Percentiles rank a stretch among this genome's conserved stretches.
phyloP scores from a whole-genome alignment of 352 stramenopile species.

The Phytophthora lateralis region DNA sequence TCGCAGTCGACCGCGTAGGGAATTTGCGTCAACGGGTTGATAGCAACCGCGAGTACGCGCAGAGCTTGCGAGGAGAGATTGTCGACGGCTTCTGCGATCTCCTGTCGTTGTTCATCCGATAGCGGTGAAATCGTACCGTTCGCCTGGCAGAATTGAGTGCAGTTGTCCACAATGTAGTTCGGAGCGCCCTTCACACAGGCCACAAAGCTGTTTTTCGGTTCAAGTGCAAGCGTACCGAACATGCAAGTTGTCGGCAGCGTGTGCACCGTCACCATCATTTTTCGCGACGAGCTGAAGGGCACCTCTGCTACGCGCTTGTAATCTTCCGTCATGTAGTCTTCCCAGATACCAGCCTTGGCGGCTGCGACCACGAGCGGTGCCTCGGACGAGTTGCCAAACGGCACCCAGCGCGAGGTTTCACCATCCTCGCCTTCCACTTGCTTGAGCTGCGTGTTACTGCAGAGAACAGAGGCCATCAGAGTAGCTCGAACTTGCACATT shows the following conservation, averaged over 20 bases:
- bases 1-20: conserved; percentile 51
- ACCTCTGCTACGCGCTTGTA: conserved; percentile 91
- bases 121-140: conserved; percentile 54
- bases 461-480: conserved; percentile 65
- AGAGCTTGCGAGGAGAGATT: conserved; percentile 74
- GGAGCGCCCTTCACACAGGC: conserved; percentile 70
- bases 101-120: conserved; percentile 42
- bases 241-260: conserved; percentile 40
- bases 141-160: conserved; percentile 50
- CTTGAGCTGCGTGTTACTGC: conserved; percentile 78
- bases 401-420: conserved; percentile 40
- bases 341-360: conserved; percentile 68
- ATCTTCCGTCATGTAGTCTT: conserved; percentile 50
- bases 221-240: conserved; percentile 48
- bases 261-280: conserved; percentile 92
- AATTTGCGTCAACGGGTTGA: conserved; percentile 64
- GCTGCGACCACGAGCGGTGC: conserved; percentile 74
- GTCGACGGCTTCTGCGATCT: conserved; percentile 67
- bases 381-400: conserved; percentile 75
- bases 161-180: conserved; percentile 76
- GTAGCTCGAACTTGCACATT: conserved; percentile 64
- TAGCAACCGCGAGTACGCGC: conserved; percentile 91
- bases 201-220: conserved; percentile 44
- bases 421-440: conserved; percentile 55
- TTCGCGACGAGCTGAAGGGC: conserved; percentile 94